Evolutionary conservation across 192 early-diverging fungal genomes (phyloP), one percentile per base, ranked within the genome.

Genomic region (Obelidium mucronatum): DNA sequence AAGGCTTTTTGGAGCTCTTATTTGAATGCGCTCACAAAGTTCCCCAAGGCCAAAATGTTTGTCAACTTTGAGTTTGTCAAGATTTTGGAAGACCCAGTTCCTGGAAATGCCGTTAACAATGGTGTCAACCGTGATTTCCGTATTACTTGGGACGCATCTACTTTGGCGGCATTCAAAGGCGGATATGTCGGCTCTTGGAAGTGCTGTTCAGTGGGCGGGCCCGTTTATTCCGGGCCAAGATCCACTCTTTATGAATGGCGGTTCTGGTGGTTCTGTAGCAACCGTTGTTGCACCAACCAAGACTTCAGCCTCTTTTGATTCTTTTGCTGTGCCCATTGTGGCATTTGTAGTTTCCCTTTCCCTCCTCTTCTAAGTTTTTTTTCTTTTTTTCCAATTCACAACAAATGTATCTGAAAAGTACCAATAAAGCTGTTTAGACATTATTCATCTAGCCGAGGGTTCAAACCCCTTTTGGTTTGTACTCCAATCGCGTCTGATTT

Each of bases 371-470:
- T n/a, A n/a, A n/a, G n/a, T n/a, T n/a, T n/a, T n/a, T n/a, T n/a
- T n/a, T n/a, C n/a, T n/a, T n/a, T n/a, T n/a, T n/a, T n/a, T n/a
- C n/a, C n/a, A n/a, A n/a, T n/a, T n/a, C n/a, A n/a, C n/a, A n/a
- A n/a, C n/a, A n/a, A n/a, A n/a, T n/a, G n/a, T n/a, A n/a, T n/a
- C n/a, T n/a, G n/a, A n/a, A n/a, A 51, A 51, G 22, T 13, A 51
- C 75, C 63, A 79, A 60, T 79, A 71, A 70, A 74, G 83, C 79
- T 85, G n/a, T n/a, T n/a, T n/a, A n/a, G n/a, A n/a, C n/a, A n/a
- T n/a, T n/a, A n/a, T n/a, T n/a, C n/a, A n/a, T n/a, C n/a, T n/a
- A n/a, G n/a, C n/a, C n/a, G n/a, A n/a, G n/a, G n/a, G n/a, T n/a
- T n/a, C n/a, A n/a, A n/a, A n/a, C n/a, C n/a, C n/a, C n/a, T n/a